These are phyloP conservation scores for Somion occarium DNA, from an alignment of 1,284 basidiomycete genomes.

Conservation along the genomic window DNA sequence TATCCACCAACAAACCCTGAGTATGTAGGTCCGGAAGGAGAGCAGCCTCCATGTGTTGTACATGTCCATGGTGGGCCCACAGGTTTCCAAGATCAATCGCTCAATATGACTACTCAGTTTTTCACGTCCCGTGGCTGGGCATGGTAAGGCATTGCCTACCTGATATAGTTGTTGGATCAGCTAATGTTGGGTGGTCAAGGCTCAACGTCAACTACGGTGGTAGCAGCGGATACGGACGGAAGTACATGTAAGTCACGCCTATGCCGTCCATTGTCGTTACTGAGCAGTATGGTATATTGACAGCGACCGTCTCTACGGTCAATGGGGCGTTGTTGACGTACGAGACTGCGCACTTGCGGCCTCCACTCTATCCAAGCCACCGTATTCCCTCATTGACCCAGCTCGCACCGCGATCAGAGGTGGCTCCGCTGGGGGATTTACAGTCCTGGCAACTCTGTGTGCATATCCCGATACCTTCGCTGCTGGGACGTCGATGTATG, in stretches of 20 bases:
- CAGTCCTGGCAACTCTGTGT: slow-evolving; percentile 39
- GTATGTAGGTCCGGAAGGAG: slow-evolving; percentile 45
- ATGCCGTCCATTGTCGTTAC: not conserved
- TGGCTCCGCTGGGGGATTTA: slow-evolving; percentile 47
- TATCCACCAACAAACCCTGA: slow-evolving; percentile 60
- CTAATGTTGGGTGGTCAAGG: slow-evolving; percentile 39
- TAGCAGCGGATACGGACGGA: slow-evolving; percentile 59
- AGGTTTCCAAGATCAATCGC: slow-evolving; percentile 33
- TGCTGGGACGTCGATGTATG: slow-evolving; percentile 39
- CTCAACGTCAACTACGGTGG: slow-evolving; percentile 70
- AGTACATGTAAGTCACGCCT: slow-evolving; percentile 37
- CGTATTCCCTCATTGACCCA: slow-evolving; percentile 45
- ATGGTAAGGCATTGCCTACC: no score
- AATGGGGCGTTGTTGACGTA: slow-evolving; percentile 71
- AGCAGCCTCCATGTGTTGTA: slow-evolving; percentile 63
- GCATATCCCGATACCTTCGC: slow-evolving; percentile 29
- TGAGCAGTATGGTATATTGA: slow-evolving; percentile 4
- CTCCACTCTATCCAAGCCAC: slow-evolving; percentile 37
- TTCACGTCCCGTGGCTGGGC: slow-evolving; percentile 67
- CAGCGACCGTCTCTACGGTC: slow-evolving; percentile 49
- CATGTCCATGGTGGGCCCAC: slow-evolving; percentile 69
- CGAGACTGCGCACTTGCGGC: slow-evolving; percentile 55
- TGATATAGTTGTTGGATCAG: no score
- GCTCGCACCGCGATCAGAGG: slow-evolving; percentile 55
- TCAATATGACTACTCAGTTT: slow-evolving; percentile 53